phyloP scores from a whole-genome alignment of 345 rosid species.

The Cardiospermum halicacabum region DNA sequence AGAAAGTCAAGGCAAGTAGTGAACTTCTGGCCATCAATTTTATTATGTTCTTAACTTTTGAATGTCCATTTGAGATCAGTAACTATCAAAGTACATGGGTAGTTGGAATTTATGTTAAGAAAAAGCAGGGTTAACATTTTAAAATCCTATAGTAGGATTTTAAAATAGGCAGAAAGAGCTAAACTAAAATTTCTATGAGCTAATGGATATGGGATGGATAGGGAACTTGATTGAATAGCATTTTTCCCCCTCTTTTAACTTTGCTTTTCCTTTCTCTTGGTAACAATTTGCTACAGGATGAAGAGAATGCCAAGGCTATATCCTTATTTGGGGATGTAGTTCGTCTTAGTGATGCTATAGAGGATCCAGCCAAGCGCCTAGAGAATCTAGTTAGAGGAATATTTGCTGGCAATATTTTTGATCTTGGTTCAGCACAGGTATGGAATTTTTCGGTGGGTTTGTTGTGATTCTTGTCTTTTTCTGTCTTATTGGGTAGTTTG shows the following conservation, averaged over 20 bases:
- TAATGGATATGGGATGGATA: conserved; percentile 2
- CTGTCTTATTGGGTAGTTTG: neutral
- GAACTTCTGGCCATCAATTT: neutral
- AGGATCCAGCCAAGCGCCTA: conserved; percentile 56
- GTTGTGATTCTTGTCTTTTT: conserved; percentile 1
- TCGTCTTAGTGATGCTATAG: conserved; percentile 63
- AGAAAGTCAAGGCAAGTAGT: conserved; percentile 78
- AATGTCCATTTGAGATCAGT: neutral
- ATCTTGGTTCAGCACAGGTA: conserved; percentile 97
- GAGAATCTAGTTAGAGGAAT: conserved; percentile 82
- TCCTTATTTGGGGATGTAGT: conserved; percentile 73
- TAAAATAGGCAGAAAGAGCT: neutral
- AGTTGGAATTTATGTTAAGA: too few species aligned
- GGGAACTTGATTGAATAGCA: neutral
- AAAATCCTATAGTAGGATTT: neutral
- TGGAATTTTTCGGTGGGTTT: conserved; percentile 9
- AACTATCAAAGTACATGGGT: conserved; percentile 4
- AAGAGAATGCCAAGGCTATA: conserved; percentile 97
- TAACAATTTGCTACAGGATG: conserved; percentile 50
- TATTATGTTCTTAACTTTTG: neutral
- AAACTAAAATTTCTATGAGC: too few species aligned
- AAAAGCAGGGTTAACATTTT: too few species aligned
- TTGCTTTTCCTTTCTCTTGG: conserved; percentile 2
- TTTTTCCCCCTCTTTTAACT: neutral
- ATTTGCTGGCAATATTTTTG: conserved; percentile 97